Conservation (phyloP, 106 monocot genomes). For the Dioscorea dumetorum region DNA sequence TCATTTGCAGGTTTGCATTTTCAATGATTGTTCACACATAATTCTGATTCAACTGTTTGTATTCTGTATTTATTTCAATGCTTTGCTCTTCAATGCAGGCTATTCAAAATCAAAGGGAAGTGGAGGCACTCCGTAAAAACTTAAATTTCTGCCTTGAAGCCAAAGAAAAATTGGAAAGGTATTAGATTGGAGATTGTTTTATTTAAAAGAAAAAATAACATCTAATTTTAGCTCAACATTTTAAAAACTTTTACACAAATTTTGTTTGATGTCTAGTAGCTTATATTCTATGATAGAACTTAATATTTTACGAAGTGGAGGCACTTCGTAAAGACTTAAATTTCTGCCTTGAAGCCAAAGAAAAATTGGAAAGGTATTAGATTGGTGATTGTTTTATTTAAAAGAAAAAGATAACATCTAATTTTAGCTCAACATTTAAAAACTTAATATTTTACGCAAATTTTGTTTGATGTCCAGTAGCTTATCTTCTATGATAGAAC, state of each 20-base stretch:
- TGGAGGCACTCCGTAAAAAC: constrained; percentile 74
- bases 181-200: background rate
- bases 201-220: too few species aligned
- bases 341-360: constrained; percentile 67
- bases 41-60: background rate
- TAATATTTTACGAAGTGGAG: constrained; percentile 71
- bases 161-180: constrained; percentile 85
- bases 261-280: too few species aligned
- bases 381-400: too few species aligned
- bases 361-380: constrained; percentile 69
- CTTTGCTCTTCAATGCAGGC: constrained; percentile 32
- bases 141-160: constrained; percentile 59
- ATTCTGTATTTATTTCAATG: background rate
- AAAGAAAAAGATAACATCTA: too few species aligned
- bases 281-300: too few species aligned
- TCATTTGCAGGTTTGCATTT: constrained; percentile 49
- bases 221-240: too few species aligned
- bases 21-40: background rate
- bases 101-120: constrained; percentile 79
- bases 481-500: too few species aligned
- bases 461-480: too few species aligned
- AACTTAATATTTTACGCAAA: too few species aligned
- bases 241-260: too few species aligned
- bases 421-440: too few species aligned
- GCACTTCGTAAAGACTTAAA: constrained; percentile 63